Conservation (phyloP, 306 rosid genomes). For the Fragaria iinumae region DNA sequence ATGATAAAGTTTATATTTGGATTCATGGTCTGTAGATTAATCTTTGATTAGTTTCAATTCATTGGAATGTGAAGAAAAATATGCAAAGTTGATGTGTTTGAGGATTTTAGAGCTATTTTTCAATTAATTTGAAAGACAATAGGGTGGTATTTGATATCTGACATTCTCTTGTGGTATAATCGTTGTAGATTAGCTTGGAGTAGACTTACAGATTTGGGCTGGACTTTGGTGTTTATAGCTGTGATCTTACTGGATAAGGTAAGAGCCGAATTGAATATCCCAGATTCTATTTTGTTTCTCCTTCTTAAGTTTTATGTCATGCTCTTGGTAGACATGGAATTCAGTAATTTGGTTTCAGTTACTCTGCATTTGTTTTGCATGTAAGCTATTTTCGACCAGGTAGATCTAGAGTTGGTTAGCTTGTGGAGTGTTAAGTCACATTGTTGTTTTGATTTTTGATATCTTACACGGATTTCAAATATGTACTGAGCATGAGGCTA, state of each 20-base stretch:
- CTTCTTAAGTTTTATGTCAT: background rate
- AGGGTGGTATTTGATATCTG: background rate
- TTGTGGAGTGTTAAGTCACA: background rate
- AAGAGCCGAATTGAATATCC: conserved; percentile 33
- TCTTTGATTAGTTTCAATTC: background rate
- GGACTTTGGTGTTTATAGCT: conserved; percentile 32
- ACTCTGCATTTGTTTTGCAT: background rate
- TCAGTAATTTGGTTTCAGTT: background rate
- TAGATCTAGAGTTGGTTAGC: background rate
- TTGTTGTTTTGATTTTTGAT: background rate
- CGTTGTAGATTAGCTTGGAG: background rate
- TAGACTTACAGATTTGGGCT: conserved; percentile 6
- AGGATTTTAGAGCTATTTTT: background rate
- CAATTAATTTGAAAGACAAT: background rate
- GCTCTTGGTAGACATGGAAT: background rate
- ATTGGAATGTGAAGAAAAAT: background rate
- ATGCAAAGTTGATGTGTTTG: background rate
- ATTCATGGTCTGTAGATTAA: background rate
- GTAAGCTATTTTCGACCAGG: no score
- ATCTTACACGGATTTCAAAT: background rate
- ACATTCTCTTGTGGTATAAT: background rate
- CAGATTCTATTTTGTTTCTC: background rate
- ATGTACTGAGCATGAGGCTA: background rate
- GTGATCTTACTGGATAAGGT: conserved; percentile 49
- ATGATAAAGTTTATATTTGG: background rate